These are phyloP conservation scores for Glonium stellatum DNA, from an alignment of 495 filamentous ascomycete species.

Conservation along the genomic window DNA sequence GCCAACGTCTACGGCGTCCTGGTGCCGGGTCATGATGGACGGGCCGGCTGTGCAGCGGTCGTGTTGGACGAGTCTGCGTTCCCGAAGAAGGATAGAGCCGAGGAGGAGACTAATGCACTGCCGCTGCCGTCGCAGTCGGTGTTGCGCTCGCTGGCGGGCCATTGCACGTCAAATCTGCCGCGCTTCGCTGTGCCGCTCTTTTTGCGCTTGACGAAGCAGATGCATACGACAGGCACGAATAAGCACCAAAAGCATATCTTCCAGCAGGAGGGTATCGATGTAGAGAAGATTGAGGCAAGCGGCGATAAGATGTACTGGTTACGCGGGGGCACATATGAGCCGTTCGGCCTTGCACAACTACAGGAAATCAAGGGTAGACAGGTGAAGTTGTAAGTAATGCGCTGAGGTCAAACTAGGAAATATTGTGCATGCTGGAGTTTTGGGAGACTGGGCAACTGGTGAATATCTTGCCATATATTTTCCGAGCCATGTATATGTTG, in stretches of 20 bases:
- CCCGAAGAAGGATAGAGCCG: background rate
- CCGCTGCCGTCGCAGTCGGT: slow-evolving; percentile 4
- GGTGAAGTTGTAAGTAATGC: slow-evolving; percentile 55
- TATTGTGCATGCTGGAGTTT: background rate
- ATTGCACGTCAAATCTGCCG: slow-evolving; percentile 53
- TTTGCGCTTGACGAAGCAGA: slow-evolving; percentile 54
- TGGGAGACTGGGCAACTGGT: background rate
- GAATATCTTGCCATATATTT: no score
- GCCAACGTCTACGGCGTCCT: slow-evolving; percentile 85
- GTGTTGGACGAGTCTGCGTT: slow-evolving; percentile 27
- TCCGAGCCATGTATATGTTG: no score
- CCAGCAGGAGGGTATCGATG: slow-evolving; percentile 67
- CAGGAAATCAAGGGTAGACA: slow-evolving; percentile 55
- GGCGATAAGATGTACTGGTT: slow-evolving; percentile 66
- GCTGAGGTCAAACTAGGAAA: no score
- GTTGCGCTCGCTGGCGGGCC: slow-evolving; percentile 28
- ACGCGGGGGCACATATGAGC: slow-evolving; percentile 55
- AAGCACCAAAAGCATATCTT: slow-evolving; percentile 77
- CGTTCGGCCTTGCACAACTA: slow-evolving; percentile 63
- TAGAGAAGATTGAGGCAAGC: slow-evolving; percentile 41
- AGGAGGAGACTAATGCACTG: slow-evolving; percentile 9
- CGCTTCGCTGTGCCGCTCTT: slow-evolving; percentile 75
- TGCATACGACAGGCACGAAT: slow-evolving; percentile 72
- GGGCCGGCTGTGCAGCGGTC: slow-evolving; percentile 71
- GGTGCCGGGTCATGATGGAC: slow-evolving; percentile 76